A percentile compares a stretch with the other conserved stretches of the same genome.
phyloP scores from a whole-genome alignment of 2,329 filamentous ascomycete genomes.

The Calonectria crousiana region DNA sequence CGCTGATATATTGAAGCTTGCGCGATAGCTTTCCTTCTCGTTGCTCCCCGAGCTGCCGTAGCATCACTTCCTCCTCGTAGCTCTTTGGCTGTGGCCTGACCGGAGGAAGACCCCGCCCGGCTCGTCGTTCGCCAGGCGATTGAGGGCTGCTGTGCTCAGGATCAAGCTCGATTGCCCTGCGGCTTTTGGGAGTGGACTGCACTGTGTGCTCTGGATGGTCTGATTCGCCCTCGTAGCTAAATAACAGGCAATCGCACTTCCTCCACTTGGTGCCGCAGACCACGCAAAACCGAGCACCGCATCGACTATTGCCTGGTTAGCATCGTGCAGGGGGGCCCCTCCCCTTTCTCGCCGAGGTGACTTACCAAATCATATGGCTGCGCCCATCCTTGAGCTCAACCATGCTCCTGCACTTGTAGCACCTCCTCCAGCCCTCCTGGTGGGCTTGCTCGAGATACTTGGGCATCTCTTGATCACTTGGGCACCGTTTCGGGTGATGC shows the following conservation, averaged over 20 bases:
- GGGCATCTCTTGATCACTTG: slow-evolving; percentile 75
- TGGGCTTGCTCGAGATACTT: slow-evolving; percentile 74
- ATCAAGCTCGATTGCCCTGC: slow-evolving; percentile 39
- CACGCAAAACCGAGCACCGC: slow-evolving; percentile 89
- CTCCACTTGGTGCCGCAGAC: slow-evolving; percentile 87
- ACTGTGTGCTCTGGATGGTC: slow-evolving; percentile 68
- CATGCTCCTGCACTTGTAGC: slow-evolving; percentile 78
- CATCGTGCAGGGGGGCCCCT: not conserved
- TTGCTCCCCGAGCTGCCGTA: slow-evolving; percentile 61
- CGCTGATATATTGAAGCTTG: slow-evolving; percentile 46
- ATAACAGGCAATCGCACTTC: slow-evolving; percentile 84
- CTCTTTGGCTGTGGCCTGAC: slow-evolving; percentile 41
- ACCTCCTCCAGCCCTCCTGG: slow-evolving; percentile 79
- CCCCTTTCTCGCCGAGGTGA: slow-evolving; percentile 21
- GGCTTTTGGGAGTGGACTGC: slow-evolving; percentile 54
- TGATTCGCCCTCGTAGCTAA: slow-evolving; percentile 72
- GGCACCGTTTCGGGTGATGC: slow-evolving; percentile 78
- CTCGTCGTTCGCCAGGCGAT: slow-evolving; percentile 47
- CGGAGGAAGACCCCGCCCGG: slow-evolving; percentile 37
- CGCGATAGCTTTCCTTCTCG: slow-evolving; percentile 55
- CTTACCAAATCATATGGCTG: slow-evolving; percentile 90
- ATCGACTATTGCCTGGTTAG: slow-evolving; percentile 65
- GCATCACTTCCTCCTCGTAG: slow-evolving; percentile 62
- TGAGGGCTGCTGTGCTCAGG: slow-evolving; percentile 35
- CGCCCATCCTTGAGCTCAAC: slow-evolving; percentile 86